Base-by-base conservation (phyloP, 169 alveolate species). In the Cryptosporidium sp. region DNA sequence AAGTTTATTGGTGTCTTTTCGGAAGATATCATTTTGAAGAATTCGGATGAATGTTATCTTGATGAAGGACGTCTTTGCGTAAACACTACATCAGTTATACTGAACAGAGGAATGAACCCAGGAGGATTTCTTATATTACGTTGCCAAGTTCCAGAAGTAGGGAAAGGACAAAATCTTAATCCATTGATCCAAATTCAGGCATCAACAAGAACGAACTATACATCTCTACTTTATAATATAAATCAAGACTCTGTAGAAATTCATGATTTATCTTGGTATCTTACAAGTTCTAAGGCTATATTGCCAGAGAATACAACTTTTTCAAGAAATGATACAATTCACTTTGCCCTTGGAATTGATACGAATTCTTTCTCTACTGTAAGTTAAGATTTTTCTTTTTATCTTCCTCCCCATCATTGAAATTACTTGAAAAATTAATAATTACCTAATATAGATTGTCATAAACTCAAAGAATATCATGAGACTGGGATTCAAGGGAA, bases 51-150 rank as follows among this genome's bases (percentile, higher is more conserved):
- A 2, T 80, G 89, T n/a, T 26, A 31, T 31, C 37, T 80, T 14
- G 75, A 80, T 41, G 89, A 80, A 39, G 89, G 89, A 39, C 73
- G 75, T 14, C 48, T 80, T 4, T 80, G 89, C 45, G 75, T 80
- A 1, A 65, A 80, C 33, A n/a, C 89, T 12, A 61, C 89, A 41
- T 80, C 73, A 23, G 69, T 80, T 10, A 41, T 43, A 62, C 26
- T 80, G 21, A 80, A 65, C 35, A 59, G 75, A 65, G 89, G 89
- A 21, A 41, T 80, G 75, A 80, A 80, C 62, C 89, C 89, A 4
- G 89, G 89, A 29, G 75, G 89, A 7, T 80, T 62, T 31, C 50
- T 80, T 7, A 37, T 62, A 45, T 12, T 80, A 33, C 65, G 74
- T 21, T 80, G 89, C 33, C 16, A 26, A 2, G 41, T 80, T 41